A percentile compares a stretch with the other conserved stretches of the same genome.
Evolutionary conservation across 495 filamentous ascomycete genomes (phyloP).

Genomic region (Chaetomidium leptoderma): DNA sequence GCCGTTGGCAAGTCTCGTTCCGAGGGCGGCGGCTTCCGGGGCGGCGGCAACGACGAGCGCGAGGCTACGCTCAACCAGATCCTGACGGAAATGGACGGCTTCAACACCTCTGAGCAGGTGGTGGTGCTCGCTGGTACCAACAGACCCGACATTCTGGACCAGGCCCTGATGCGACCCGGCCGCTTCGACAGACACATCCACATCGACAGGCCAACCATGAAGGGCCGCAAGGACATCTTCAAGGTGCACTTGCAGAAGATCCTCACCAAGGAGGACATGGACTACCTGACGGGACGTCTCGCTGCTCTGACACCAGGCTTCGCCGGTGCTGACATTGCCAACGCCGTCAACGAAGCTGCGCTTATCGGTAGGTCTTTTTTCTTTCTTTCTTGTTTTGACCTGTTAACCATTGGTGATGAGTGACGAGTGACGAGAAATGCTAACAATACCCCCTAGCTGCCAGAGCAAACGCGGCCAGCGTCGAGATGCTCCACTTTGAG

Average conservation of each 20-base stretch:
- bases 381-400: neutral
- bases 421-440: too few species aligned
- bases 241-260: constrained; percentile 88
- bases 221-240: constrained; percentile 94
- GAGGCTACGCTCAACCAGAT: constrained; percentile 98
- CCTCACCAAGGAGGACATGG: constrained; percentile 81
- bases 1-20: constrained; percentile 88
- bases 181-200: constrained; percentile 94
- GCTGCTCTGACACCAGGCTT: constrained; percentile 93
- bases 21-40: constrained; percentile 58
- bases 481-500: constrained; percentile 89
- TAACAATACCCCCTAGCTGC: constrained; percentile 59
- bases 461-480: constrained; percentile 66
- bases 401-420: too few species aligned
- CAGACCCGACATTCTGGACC: constrained; percentile 87
- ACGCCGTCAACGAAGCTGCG: constrained; percentile 96
- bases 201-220: constrained; percentile 94
- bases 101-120: constrained; percentile 95
- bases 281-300: constrained; percentile 79
- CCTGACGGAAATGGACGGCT: constrained; percentile 98
- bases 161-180: constrained; percentile 91
- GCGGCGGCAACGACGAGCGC: constrained; percentile 93
- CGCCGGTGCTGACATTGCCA: constrained; percentile 95
- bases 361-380: constrained; percentile 71
- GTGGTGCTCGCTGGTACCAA: constrained; percentile 98